These are phyloP conservation scores for Coniochaeta ligniaria DNA, from an alignment of 2,329 filamentous ascomycete species.

Conservation along the genomic window DNA sequence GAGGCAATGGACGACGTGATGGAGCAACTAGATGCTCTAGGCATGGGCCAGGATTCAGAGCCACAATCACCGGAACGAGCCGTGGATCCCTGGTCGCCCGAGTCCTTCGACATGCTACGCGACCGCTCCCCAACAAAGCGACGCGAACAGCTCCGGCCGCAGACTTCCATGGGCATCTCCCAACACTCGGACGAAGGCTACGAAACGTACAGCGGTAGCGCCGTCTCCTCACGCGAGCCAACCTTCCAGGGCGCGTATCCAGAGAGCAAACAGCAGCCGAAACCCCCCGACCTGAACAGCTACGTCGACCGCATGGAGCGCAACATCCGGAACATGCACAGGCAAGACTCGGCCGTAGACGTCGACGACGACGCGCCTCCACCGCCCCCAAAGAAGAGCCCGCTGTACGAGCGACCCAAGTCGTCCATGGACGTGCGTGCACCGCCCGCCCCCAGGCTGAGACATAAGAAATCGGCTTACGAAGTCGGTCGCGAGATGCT, in stretches of 20 bases:
- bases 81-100: slow-evolving; percentile 80
- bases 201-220: slow-evolving; percentile 46
- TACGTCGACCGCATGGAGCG: slow-evolving; percentile 93
- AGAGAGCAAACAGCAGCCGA: slow-evolving; percentile 39
- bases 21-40: slow-evolving; percentile 86
- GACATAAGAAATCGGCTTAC: slow-evolving; percentile 67
- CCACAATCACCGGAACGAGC: slow-evolving; percentile 50
- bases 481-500: slow-evolving; percentile 66
- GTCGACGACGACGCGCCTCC: slow-evolving; percentile 49
- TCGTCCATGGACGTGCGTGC: slow-evolving; percentile 44
- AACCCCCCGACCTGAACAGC: slow-evolving; percentile 65
- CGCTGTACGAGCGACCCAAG: slow-evolving; percentile 45
- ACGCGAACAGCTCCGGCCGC: slow-evolving; percentile 40
- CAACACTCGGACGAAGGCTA: slow-evolving; percentile 51
- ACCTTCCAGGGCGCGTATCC: slow-evolving; percentile 31
- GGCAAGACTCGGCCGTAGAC: slow-evolving; percentile 41
- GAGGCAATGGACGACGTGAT: slow-evolving; percentile 98
- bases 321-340: slow-evolving; percentile 65
- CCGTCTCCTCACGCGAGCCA: slow-evolving; percentile 42
- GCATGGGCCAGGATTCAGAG: slow-evolving; percentile 48
- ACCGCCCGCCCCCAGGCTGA: slow-evolving; percentile 38
- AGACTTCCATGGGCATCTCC: slow-evolving; percentile 68
- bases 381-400: slow-evolving; percentile 49
- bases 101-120: slow-evolving; percentile 63
- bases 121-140: slow-evolving; percentile 30